A percentile compares a stretch with the other conserved stretches of the same genome.
phyloP scores from a whole-genome alignment of 495 filamentous ascomycete species.

The Stereocaulon alpinum region DNA sequence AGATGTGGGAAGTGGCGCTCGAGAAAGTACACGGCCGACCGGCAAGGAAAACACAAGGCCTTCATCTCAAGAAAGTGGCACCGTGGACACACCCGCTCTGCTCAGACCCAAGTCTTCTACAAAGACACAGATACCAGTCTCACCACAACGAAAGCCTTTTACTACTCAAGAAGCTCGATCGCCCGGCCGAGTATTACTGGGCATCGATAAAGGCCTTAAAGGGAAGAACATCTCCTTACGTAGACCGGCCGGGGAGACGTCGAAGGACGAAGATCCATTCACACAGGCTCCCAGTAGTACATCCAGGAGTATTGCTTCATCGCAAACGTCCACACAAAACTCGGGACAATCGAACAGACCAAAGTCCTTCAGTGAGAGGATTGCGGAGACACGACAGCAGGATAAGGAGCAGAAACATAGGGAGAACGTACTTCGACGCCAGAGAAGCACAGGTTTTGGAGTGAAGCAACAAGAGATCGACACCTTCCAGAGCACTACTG shows the following conservation, averaged over 20 bases:
- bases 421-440: constrained; percentile 43
- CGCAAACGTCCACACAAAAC: neutral
- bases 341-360: constrained; percentile 25
- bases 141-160: constrained; percentile 51
- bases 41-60: constrained; percentile 17
- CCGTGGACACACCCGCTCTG: neutral
- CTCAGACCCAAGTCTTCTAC: constrained; percentile 16
- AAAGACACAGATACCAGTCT: constrained; percentile 68
- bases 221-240: constrained; percentile 79
- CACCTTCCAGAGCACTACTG: constrained; percentile 50
- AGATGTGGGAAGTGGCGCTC: constrained; percentile 1
- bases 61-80: neutral
- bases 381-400: constrained; percentile 52
- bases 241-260: constrained; percentile 46
- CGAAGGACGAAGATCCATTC: constrained; percentile 30
- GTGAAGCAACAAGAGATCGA: constrained; percentile 56
- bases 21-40: constrained; percentile 19
- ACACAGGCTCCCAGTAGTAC: constrained; percentile 12
- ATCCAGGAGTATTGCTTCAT: neutral
- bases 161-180: constrained; percentile 49
- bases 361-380: constrained; percentile 76
- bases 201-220: constrained; percentile 80
- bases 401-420: constrained; percentile 42
- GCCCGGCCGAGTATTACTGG: constrained; percentile 68
- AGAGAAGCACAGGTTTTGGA: constrained; percentile 63